Conservation (phyloP, 495 filamentous ascomycete species). For the Podospora australis region DNA sequence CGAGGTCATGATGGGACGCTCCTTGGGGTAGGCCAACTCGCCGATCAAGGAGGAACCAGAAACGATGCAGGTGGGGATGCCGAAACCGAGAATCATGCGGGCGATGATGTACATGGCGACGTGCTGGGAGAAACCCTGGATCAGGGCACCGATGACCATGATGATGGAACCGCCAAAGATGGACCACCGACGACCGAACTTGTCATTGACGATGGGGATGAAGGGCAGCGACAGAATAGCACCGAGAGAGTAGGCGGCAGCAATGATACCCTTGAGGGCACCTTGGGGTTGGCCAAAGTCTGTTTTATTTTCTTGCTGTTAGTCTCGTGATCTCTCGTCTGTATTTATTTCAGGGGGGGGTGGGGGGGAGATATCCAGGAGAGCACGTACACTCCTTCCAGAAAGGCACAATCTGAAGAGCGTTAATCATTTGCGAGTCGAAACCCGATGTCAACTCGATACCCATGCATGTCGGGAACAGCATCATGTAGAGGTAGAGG, state of each 20-base stretch:
- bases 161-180: conserved; percentile 53
- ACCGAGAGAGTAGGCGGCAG: conserved; percentile 31
- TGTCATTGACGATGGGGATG: conserved; percentile 44
- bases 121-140: conserved; percentile 38
- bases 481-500: conserved; percentile 49
- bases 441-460: conserved; percentile 68
- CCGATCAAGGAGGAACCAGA: conserved; percentile 58
- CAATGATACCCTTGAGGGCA: conserved; percentile 28
- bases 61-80: conserved; percentile 58
- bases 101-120: conserved; percentile 59
- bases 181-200: conserved; percentile 43
- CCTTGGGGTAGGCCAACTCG: conserved; percentile 61
- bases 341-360: no score
- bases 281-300: conserved; percentile 34
- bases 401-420: conserved; percentile 52
- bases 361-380: not conserved
- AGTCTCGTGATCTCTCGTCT: not conserved
- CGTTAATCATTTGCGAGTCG: conserved; percentile 66
- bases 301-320: conserved; percentile 8
- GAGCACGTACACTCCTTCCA: conserved; percentile 48
- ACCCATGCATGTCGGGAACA: conserved; percentile 61
- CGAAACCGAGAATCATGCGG: conserved; percentile 59
- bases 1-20: conserved; percentile 58
- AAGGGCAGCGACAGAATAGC: conserved; percentile 43
- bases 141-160: conserved; percentile 53